Percentiles rank a stretch among this genome's conserved stretches.
These are phyloP conservation scores for Plasmodium billcollinsi DNA, from an alignment of 169 alveolate species.

Conservation along the genomic window DNA sequence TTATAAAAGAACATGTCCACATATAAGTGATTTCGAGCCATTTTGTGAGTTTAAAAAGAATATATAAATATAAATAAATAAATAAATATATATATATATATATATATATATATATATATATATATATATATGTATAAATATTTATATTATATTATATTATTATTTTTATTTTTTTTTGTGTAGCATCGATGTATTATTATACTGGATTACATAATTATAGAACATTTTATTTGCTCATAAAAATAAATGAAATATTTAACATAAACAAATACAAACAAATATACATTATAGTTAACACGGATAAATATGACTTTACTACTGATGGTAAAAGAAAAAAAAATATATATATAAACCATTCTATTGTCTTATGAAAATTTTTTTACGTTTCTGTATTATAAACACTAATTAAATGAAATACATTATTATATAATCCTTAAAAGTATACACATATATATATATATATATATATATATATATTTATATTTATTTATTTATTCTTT, in stretches of 20 bases:
- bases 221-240: slow-evolving; percentile 52
- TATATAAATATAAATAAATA: not conserved
- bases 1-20: slow-evolving; percentile 77
- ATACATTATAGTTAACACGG: slow-evolving; percentile 71
- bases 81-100: not conserved
- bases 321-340: slow-evolving; percentile 40
- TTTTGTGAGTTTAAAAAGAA: slow-evolving; percentile 33
- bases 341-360: not conserved
- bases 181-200: slow-evolving; percentile 76
- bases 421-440: not conserved
- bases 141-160: not conserved
- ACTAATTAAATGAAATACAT: not conserved
- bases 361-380: not conserved
- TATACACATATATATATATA: not conserved
- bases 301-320: slow-evolving; percentile 70
- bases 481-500: not conserved
- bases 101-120: not conserved
- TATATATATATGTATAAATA: not conserved
- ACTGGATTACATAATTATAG: slow-evolving; percentile 75
- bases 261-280: slow-evolving; percentile 69
- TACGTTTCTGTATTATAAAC: not conserved
- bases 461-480: not conserved
- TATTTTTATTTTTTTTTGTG: not conserved
- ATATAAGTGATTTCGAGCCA: slow-evolving; percentile 78
- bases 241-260: slow-evolving; percentile 69